Evolutionary conservation across 1,139 yeast genomes (phyloP), one percentile per base, ranked within the genome.

Genomic region (Yamadazyma diddensiae): DNA sequence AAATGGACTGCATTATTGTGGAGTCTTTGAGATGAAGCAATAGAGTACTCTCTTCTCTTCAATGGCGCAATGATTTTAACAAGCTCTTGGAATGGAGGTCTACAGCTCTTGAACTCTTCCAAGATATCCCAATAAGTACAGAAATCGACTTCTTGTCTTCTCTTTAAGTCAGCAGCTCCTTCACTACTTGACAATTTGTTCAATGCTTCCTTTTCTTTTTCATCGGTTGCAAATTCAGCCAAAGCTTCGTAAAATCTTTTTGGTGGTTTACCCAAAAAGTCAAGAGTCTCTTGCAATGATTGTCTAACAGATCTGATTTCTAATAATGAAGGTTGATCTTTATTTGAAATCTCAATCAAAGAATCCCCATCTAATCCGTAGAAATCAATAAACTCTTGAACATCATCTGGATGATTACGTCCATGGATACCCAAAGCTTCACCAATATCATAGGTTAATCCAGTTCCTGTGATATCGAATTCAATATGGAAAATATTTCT

Each of bases 31-130:
- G 97, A 90, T 2, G 97, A 88, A 4, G 98, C 97, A 61, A 92
- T 92, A n/a, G 97, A 90, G 58, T 92, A 92, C 62, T 92, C 98
- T 70, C 98, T 84, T 70, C 98, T 82, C 71, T 92, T 92, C 57
- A 90, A 73, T 18, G 96, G 94, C 15, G 94, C 76, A 47, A 92
- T 75, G 36, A 90, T 63, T 48, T 74, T 73, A 22, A 82, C 77
- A 50, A 92, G 73, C 26, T 85, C 88, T 36, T 72, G 72, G 40
- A 85, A 67, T n/a, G 77, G 52, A 15, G 97, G 97, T 57, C 82
- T 79, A 20, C 94, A 95, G 35, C 94, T 81, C 46, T 77, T 70
- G 71, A 85, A 92, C 53, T 85, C 80, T 45, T 77, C 78, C 46
- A 90, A 74, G 42, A 88, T 72, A 56, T 92, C 98, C 34, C 79